Conservation (phyloP, 306 rosid genomes). For the Astragalus glycyphyllos region DNA sequence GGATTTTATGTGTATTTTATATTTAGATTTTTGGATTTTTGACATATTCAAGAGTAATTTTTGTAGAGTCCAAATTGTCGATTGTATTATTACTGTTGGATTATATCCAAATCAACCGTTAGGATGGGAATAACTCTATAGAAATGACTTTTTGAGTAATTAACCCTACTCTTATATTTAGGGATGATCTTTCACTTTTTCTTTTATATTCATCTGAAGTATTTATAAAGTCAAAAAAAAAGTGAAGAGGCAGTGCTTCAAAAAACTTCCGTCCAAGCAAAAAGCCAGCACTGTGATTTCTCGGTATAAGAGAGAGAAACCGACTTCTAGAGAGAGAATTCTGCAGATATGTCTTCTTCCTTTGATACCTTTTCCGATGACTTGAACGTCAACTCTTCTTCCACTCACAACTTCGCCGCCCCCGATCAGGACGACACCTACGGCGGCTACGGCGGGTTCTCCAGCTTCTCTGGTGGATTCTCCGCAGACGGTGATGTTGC, state of each 20-base stretch:
- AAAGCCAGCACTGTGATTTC: constrained; percentile 30
- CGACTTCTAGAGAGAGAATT: constrained; percentile 46
- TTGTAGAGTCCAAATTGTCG: too few species aligned
- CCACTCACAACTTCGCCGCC: constrained; percentile 53
- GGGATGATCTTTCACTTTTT: neutral
- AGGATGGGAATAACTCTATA: too few species aligned
- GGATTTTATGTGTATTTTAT: too few species aligned
- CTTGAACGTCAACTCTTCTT: constrained; percentile 55
- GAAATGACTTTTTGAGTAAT: too few species aligned
- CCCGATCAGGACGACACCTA: constrained; percentile 57
- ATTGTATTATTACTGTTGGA: too few species aligned
- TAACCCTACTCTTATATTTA: too few species aligned
- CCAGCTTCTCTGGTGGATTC: constrained; percentile 58
- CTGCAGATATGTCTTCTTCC: constrained; percentile 70
- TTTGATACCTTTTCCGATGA: constrained; percentile 81
- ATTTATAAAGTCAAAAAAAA: constrained; percentile 43
- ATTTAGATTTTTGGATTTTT: too few species aligned
- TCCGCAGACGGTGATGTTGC: constrained; percentile 58
- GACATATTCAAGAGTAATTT: too few species aligned
- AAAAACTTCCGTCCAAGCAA: constrained; percentile 40
- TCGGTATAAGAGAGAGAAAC: constrained; percentile 31
- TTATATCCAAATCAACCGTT: too few species aligned
- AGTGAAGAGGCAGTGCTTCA: constrained; percentile 3
- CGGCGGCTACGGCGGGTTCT: constrained; percentile 72
- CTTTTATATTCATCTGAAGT: constrained; percentile 47